phyloP scores from a whole-genome alignment of 495 filamentous ascomycete species.

The Penicillium coprophilum region DNA sequence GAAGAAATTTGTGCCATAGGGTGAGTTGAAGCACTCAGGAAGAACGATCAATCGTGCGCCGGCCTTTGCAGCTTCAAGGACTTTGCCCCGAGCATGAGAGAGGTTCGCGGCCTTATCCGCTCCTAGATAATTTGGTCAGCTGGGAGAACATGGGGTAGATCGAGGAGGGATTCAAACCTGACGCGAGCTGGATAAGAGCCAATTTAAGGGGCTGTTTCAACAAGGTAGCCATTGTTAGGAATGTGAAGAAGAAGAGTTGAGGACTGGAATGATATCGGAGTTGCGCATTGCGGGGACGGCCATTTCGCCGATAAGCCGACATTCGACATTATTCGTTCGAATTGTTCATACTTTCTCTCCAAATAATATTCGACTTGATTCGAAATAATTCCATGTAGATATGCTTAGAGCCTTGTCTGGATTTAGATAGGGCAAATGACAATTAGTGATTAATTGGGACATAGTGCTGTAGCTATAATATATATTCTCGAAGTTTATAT shows the following conservation, averaged over 20 bases:
- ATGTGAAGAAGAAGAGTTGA: constrained; percentile 3
- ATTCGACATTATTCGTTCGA: not conserved
- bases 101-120: constrained; percentile 86
- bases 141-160: not conserved
- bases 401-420: not conserved
- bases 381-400: not conserved
- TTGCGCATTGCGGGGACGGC: constrained; percentile 9
- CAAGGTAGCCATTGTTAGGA: constrained; percentile 47
- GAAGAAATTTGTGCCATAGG: constrained; percentile 91
- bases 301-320: constrained; percentile 8
- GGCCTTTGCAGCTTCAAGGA: constrained; percentile 71
- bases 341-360: not conserved
- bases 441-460: too few species aligned
- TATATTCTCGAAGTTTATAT: not conserved
- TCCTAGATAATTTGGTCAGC: constrained; percentile 42
- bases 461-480: not conserved
- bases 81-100: constrained; percentile 71
- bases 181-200: constrained; percentile 78
- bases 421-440: not conserved
- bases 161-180: constrained; percentile 42
- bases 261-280: not conserved
- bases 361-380: not conserved
- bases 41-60: constrained; percentile 67
- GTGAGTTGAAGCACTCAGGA: constrained; percentile 94
- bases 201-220: constrained; percentile 76